Evolutionary conservation across 768 basidiomycete species (phyloP).

Genomic region (Fomitopsis serialis): DNA sequence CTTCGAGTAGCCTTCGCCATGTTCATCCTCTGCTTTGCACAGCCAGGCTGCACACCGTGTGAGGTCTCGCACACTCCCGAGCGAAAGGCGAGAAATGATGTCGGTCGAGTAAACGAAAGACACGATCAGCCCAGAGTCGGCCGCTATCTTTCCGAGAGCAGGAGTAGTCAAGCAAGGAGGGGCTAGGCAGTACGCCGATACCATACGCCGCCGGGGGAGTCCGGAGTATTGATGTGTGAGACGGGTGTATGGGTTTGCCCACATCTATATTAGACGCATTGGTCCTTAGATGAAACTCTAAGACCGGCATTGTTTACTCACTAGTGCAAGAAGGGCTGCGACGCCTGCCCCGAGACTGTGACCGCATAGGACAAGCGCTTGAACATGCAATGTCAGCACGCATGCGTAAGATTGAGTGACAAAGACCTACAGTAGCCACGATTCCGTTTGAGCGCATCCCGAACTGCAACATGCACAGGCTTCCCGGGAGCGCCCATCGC

Average conservation of each 20-base stretch:
- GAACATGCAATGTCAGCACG: neutral
- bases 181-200: constrained; percentile 74
- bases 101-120: constrained; percentile 84
- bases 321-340: constrained; percentile 68
- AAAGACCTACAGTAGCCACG: constrained; percentile 59
- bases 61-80: constrained; percentile 74
- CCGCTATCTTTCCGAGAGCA: constrained; percentile 51
- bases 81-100: constrained; percentile 69
- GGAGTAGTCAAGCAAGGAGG: constrained; percentile 73
- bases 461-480: constrained; percentile 72
- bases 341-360: constrained; percentile 85
- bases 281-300: too few species aligned
- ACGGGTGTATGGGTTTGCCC: constrained; percentile 79
- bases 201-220: constrained; percentile 57
- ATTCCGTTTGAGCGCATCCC: constrained; percentile 63
- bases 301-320: too few species aligned
- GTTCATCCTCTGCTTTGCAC: constrained; percentile 57
- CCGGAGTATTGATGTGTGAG: constrained; percentile 64
- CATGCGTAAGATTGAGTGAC: constrained; percentile 1
- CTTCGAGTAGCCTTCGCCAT: constrained; percentile 33
- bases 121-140: constrained; percentile 56
- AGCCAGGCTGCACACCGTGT: constrained; percentile 73
- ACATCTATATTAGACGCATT: constrained; percentile 47
- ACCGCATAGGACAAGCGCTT: constrained; percentile 73
- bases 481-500: constrained; percentile 74